Evolutionary conservation across 768 basidiomycete genomes (phyloP), one percentile per base, ranked within the genome.

Genomic region (Strobilomyces confusus): DNA sequence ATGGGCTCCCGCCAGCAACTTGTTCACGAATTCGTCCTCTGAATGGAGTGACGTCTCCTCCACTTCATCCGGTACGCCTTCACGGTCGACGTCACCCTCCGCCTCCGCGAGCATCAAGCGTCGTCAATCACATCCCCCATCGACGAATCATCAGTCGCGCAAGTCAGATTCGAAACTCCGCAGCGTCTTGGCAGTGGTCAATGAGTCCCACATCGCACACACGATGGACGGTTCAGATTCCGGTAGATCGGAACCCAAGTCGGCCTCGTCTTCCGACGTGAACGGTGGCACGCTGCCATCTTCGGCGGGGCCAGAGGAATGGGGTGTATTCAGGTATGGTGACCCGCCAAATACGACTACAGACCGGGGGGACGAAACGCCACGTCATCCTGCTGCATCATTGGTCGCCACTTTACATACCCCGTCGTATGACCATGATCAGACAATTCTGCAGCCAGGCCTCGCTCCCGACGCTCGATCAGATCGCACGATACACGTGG

Each of bases 141-240:
- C 68, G 52, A 66, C 70, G 15, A 56, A 54, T 20, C 74, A 76
- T 58, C 71, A 70, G 32, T 49, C 69, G 25, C 78, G 83, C 58
- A 86, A 83, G 69, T 74, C 80, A 4, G 82, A 84, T 32, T 79
- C 80, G 17, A 89, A 87, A 65, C 77, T 90, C 41, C 84, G 86
- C 44, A 84, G 75, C 53, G 80, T 86, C n/a, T 73, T 91, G n/a
- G 69, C 86, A 29, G 78, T 82, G 20, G 83, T 91, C 50, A 85
- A 88, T 55, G 89, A 91, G 69, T 67, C 69, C 29, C 79, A 73
- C 51, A 56, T 74, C 49, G 72, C 68, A 19, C 63, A 69, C 54
- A 57, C 71, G 42, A 69, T 56, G 46, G 68, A 64, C n/a, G 41
- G 26, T 25, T 19, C 58, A 34, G 66, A 64, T 40, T 17, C 40